A percentile compares a stretch with the other conserved stretches of the same genome.
These are phyloP conservation scores for Bruguiera sexangula DNA, from an alignment of 345 rosid species.

Conservation along the genomic window DNA sequence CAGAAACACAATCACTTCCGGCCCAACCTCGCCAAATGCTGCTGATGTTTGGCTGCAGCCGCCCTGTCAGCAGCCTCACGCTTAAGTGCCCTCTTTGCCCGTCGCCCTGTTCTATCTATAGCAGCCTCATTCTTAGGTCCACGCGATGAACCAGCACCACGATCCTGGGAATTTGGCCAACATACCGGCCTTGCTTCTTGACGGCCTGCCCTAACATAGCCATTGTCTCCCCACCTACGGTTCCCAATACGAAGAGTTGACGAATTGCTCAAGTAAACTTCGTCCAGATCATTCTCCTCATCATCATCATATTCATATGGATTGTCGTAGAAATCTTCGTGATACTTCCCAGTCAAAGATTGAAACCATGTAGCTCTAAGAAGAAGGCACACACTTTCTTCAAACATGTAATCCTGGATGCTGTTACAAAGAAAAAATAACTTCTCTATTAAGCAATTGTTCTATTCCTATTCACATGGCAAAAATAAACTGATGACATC, in stretches of 20 bases:
- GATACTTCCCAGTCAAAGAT: slow-evolving; percentile 54
- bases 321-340: slow-evolving; percentile 35
- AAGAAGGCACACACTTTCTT: slow-evolving; percentile 91
- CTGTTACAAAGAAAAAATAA: slow-evolving; percentile 23
- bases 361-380: slow-evolving; percentile 81
- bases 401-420: slow-evolving; percentile 82
- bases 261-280: slow-evolving; percentile 48
- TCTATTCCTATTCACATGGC: too few relatives aligned
- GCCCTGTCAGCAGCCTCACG: slow-evolving; percentile 94
- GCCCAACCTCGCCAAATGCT: slow-evolving; percentile 30
- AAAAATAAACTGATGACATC: too few relatives aligned
- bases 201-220: slow-evolving; percentile 77
- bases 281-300: slow-evolving; percentile 56
- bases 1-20: slow-evolving; percentile 14
- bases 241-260: slow-evolving; percentile 69
- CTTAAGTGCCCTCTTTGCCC: slow-evolving; percentile 88
- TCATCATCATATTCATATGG: slow-evolving; percentile 46
- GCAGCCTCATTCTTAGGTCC: slow-evolving; percentile 56
- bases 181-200: slow-evolving; percentile 76
- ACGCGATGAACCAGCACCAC: slow-evolving; percentile 54
- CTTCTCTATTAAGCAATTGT: not conserved
- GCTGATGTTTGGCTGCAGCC: slow-evolving; percentile 52
- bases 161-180: slow-evolving; percentile 33
- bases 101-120: slow-evolving; percentile 51
- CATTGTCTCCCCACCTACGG: slow-evolving; percentile 93